Evolutionary conservation across 805 yeast species (phyloP).

Genomic region (Barnettozyma pratensis): DNA sequence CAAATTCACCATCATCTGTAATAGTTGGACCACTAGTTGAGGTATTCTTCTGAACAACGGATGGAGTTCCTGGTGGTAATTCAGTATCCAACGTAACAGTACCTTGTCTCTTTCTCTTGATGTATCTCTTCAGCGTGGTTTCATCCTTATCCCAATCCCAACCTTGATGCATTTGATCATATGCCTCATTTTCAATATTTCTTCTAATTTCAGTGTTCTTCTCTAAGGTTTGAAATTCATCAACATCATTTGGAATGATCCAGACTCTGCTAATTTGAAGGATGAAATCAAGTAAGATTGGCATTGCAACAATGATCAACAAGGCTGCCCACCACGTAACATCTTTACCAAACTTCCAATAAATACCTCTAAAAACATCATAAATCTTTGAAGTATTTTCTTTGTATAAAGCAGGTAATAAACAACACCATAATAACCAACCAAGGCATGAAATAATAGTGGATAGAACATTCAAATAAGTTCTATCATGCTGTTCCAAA

Average conservation of each 20-base stretch:
- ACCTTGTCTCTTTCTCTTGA: slow-evolving; percentile 21
- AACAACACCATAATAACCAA: slow-evolving; percentile 77
- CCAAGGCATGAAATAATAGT: slow-evolving; percentile 73
- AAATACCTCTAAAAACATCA: slow-evolving; percentile 66
- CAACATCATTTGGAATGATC: slow-evolving; percentile 68
- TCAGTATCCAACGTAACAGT: slow-evolving; percentile 34
- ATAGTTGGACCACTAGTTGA: slow-evolving; percentile 7
- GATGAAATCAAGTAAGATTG: slow-evolving; percentile 62
- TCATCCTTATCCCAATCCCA: slow-evolving; percentile 63
- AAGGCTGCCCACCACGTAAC: slow-evolving; percentile 83
- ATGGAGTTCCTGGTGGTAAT: slow-evolving; percentile 43
- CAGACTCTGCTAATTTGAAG: slow-evolving; percentile 51
- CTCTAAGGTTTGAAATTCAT: slow-evolving; percentile 73
- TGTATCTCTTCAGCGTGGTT: slow-evolving; percentile 22
- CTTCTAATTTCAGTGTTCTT: slow-evolving; percentile 60
- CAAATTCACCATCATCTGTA: slow-evolving; percentile 30
- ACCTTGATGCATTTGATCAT: slow-evolving; percentile 67
- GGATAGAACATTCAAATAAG: slow-evolving; percentile 62
- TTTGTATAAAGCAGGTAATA: slow-evolving; percentile 66
- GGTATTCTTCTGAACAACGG: slow-evolving; percentile 28
- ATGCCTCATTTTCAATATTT: slow-evolving; percentile 68
- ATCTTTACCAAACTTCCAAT: slow-evolving; percentile 71
- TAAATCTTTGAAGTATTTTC: slow-evolving; percentile 51
- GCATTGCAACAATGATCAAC: slow-evolving; percentile 49
- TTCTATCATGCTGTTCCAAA: slow-evolving; percentile 73